Conservation (phyloP, 1,284 basidiomycete genomes). For the Cryptococcus wingfieldii region DNA sequence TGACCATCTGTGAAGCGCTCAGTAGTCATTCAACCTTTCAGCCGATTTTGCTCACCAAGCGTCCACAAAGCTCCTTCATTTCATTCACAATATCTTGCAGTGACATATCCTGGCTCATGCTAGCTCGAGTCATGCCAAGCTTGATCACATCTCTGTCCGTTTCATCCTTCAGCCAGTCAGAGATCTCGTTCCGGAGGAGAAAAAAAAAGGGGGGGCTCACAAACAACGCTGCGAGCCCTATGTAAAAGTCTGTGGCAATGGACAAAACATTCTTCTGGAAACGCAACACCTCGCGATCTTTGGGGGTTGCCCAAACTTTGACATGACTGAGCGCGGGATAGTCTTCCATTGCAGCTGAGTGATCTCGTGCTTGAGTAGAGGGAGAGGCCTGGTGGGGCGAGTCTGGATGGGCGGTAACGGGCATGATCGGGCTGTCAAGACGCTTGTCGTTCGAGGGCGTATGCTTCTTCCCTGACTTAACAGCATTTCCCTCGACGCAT, state of each 20-base stretch:
- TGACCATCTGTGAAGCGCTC: too few species aligned
- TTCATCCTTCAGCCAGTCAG: not conserved
- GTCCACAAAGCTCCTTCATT: slow-evolving; percentile 5
- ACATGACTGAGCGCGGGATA: not conserved
- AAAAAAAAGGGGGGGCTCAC: slow-evolving; percentile 2
- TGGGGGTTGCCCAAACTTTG: not conserved
- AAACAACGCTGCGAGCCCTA: slow-evolving; percentile 5
- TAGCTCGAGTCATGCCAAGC: slow-evolving; percentile 6
- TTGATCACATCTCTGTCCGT: slow-evolving; percentile 8
- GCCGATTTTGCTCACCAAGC: slow-evolving; percentile 3
- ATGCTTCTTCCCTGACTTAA: too few species aligned
- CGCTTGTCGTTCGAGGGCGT: too few species aligned
- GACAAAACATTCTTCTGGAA: slow-evolving; percentile 7
- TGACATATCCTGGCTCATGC: slow-evolving; percentile 2
- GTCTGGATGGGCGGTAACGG: too few species aligned
- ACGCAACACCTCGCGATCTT: slow-evolving; percentile 2
- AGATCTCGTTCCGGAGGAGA: too few species aligned
- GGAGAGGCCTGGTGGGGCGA: too few species aligned
- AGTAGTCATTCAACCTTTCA: not conserved
- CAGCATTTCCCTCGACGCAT: too few species aligned
- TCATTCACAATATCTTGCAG: slow-evolving; percentile 4
- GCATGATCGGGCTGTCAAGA: too few species aligned
- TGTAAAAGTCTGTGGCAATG: slow-evolving; percentile 7
- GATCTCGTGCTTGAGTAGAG: too few species aligned
- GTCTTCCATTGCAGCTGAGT: not conserved